A percentile compares a stretch with the other conserved stretches of the same genome.
Conservation (phyloP, 306 rosid genomes). For the Prunus kanzakura region DNA sequence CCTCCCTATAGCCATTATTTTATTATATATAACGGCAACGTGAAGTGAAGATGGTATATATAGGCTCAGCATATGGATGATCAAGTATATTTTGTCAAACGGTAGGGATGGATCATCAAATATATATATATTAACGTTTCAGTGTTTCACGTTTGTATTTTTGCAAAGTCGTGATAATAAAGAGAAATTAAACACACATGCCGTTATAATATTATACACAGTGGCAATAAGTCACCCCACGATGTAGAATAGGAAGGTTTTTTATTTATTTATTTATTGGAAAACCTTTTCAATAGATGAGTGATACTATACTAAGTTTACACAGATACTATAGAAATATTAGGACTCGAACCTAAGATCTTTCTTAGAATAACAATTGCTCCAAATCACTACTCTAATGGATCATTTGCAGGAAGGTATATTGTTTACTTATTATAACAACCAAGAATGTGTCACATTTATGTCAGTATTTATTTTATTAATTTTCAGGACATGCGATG, state of each 20-base stretch:
- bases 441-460: slow-evolving; percentile 11
- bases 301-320: no score
- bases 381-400: no score
- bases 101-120: no score
- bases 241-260: neutral
- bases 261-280: no score
- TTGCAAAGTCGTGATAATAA: no score
- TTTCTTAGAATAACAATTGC: no score
- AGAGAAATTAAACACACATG: neutral
- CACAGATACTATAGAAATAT: accelerated
- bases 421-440: neutral
- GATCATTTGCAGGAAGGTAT: no score
- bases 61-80: no score
- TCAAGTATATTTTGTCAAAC: no score
- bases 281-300: no score
- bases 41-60: no score
- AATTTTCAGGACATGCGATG: neutral
- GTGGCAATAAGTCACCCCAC: slow-evolving; percentile 17
- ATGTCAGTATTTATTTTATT: neutral
- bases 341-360: accelerated
- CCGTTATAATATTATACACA: neutral
- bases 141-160: neutral
- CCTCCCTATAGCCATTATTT: neutral
- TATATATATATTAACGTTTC: neutral
- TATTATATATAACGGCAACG: no score